Base-by-base conservation (phyloP, 2,329 filamentous ascomycete species). In the Bipolaris gigantea region DNA sequence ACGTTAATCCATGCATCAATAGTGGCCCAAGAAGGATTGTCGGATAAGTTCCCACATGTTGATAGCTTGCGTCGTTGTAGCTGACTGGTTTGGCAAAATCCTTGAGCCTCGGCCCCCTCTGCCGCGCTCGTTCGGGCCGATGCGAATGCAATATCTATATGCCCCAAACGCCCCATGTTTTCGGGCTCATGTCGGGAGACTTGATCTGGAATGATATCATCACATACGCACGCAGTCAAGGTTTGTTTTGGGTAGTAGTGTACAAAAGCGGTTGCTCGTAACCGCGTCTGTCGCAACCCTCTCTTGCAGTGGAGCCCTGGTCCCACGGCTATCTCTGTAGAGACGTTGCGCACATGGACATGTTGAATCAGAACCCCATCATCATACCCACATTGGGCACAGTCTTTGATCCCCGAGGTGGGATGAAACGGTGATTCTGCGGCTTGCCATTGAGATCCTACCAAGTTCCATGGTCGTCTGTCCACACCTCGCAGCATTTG, bases 51-150 rank as follows among this genome's bases (percentile, higher is more conserved):
- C 16, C 44, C 32, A 25, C 18, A 15, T 53, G 38, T 45, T 18
- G 43, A 46, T 11, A n/a, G 18, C 16, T 16, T 16, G 33, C 21
- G 5, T 45, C 19, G 32, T 35, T n/a, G 27, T 9, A 34, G 32
- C 13, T 13, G 43, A 27, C 23, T 9, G 13, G 21, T 23, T 46
- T 30, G 21, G 10, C 19, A 25, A 18, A 18, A 7, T 21, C n/a
- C n/a, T 35, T 21, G 19, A 32, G 8, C 42, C 21, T 46, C 33
- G n/a, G 43, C 27, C 8, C 16, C 18, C 32, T 30, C 34, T 30
- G 44, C 43, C 23, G 32, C 44, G 32, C 38, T 18, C 15, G 5
- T 11, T 53, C 50, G 50, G 50, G 35, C 50, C 50, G 44, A 53
- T 15, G 11, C n/a, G 32, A 27, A 3, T 21, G 25, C 15, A 43